These are phyloP conservation scores for Sophora flavescens DNA, from an alignment of 306 rosid genomes.

Conservation along the genomic window DNA sequence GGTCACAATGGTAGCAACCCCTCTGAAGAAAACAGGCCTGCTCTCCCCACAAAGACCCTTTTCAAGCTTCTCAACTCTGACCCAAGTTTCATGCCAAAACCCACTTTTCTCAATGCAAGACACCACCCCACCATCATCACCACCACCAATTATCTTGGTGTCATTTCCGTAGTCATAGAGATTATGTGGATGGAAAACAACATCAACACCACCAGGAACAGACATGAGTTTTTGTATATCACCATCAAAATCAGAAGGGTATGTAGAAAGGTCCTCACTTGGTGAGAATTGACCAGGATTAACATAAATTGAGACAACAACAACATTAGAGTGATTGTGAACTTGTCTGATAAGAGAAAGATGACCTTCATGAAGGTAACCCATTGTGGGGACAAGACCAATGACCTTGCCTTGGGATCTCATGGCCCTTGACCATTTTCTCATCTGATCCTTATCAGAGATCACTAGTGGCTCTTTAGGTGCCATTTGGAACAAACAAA, in stretches of 20 bases:
- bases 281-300: conserved; percentile 94
- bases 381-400: conserved; percentile 90
- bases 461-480: conserved; percentile 60
- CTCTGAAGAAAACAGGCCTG: conserved; percentile 88
- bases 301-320: conserved; percentile 82
- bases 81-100: conserved; percentile 84
- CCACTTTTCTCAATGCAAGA: conserved; percentile 77
- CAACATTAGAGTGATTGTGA: conserved; percentile 54
- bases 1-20: conserved; percentile 84
- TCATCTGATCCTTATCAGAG: conserved; percentile 64
- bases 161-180: conserved; percentile 63
- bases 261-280: conserved; percentile 80
- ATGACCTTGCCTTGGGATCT: conserved; percentile 73
- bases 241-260: conserved; percentile 85
- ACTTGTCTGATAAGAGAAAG: conserved; percentile 74
- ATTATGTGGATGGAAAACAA: conserved; percentile 71
- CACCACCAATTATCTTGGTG: neutral
- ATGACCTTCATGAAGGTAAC: conserved; percentile 84
- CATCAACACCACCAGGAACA: conserved; percentile 76
- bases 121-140: conserved; percentile 36
- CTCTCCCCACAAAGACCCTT: conserved; percentile 87
- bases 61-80: conserved; percentile 76
- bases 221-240: conserved; percentile 68
- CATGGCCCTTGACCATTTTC: conserved; percentile 84
- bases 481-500: conserved; percentile 49